Conservation (phyloP, 2,329 filamentous ascomycete species). For the Nectriaceae sp. region DNA sequence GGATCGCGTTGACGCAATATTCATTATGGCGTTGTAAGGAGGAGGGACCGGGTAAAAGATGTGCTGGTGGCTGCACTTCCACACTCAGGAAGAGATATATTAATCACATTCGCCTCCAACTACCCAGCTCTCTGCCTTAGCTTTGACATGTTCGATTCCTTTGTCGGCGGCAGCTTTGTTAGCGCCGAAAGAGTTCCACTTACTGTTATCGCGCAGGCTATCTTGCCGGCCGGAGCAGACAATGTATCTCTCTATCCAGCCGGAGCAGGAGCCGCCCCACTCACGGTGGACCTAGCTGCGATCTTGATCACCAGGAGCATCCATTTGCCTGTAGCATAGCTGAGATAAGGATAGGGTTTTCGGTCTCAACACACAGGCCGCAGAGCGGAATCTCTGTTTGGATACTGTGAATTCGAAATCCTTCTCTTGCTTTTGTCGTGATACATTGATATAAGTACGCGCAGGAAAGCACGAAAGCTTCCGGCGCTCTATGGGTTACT, state of each 20-base stretch:
- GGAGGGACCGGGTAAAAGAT: not conserved
- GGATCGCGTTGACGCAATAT: not conserved
- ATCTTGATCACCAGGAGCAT: not conserved
- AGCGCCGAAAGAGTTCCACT: not conserved
- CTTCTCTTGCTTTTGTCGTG: too few relatives aligned
- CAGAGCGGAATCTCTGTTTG: too few relatives aligned
- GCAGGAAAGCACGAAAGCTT: not conserved
- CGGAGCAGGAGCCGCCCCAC: not conserved
- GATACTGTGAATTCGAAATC: too few relatives aligned
- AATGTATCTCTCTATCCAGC: not conserved
- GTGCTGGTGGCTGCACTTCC: not conserved
- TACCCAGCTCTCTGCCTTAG: not conserved
- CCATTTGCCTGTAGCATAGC: not conserved
- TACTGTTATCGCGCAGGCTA: not conserved
- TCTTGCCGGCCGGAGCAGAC: not conserved
- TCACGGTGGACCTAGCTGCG: not conserved
- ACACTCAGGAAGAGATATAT: not conserved
- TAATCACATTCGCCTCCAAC: not conserved
- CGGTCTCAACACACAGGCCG: too few relatives aligned
- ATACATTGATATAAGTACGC: too few relatives aligned
- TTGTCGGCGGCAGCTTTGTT: not conserved
- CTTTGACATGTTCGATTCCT: not conserved
- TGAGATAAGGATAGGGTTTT: not conserved
- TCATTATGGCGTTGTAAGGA: not conserved
- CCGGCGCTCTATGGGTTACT: not conserved